Evolutionary conservation across 2,329 filamentous ascomycete species (phyloP), one percentile per base, ranked within the genome.

Genomic region (Didymella exigua): DNA sequence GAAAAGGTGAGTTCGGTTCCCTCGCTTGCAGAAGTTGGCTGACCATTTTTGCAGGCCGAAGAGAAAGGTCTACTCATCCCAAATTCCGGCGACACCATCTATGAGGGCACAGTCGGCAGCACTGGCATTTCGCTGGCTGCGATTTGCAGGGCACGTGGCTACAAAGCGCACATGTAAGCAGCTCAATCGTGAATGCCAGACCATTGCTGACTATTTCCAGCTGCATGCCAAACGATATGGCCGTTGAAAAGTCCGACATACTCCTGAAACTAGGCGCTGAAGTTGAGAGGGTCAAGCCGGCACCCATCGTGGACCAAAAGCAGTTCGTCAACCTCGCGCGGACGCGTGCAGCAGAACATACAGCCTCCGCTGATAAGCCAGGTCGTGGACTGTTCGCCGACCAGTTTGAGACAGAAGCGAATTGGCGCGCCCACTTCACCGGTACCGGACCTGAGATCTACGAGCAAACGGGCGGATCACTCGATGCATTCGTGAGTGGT

Each of bases 291-390:
- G 93, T 99, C 2, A 84, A 88, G 5, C 92, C 95, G 11, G 93
- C 93, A 9, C 93, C 93, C 54, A 99, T 99, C 61, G 89, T 96
- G n/a, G 92, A 93, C 66, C 89, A 89, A 14, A 86, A 87, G 49
- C 96, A 99, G 76, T 99, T 96, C 72, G 95, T 99, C 71, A 98
- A 99, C 78, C 84, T 92, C 4, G 95, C 95, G 7, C 85, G 91
- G 23, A 82, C 84, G 19, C 86, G 91, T 45, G 93, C 95, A 0
- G 75, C 76, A 46, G 87, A 91, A 63, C 93, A 98, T 72, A 90
- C 88, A 0, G 77, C 74, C 0, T 78, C 80, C 8, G 71, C 78
- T 1, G 68, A 75, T 11, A 84, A 85, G 64, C 82, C 80, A 30
- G 93, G 91, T 61, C 82, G 85, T 45, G 95, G 95, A 19, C 93